Conservation (phyloP, 1,284 basidiomycete genomes). For the Naganishia albida region DNA sequence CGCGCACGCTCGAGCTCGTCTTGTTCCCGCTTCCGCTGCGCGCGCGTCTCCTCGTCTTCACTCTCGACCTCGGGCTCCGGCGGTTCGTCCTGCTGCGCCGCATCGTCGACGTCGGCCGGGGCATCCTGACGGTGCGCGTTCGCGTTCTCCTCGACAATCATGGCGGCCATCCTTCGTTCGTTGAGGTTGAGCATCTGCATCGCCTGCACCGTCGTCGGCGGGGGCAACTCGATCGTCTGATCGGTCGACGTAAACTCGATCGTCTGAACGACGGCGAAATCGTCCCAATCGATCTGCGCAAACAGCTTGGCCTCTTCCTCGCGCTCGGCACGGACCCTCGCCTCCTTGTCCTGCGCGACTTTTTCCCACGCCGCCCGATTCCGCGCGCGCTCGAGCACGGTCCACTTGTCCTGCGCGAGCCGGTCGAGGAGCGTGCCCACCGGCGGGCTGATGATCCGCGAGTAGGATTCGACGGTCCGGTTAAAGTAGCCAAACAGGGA, state of each 20-base stretch:
- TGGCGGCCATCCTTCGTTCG: constrained; percentile 96
- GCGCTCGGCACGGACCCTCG: constrained; percentile 82
- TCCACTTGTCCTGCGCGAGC: constrained; percentile 69
- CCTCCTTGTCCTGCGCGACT: constrained; percentile 76
- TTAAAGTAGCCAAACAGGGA: constrained; percentile 97
- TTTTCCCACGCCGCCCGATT: constrained; percentile 87
- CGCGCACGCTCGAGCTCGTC: constrained; percentile 72
- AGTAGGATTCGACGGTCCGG: constrained; percentile 93
- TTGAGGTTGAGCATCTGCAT: constrained; percentile 95
- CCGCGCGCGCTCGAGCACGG: constrained; percentile 71
- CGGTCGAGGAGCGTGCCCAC: constrained; percentile 68
- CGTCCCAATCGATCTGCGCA: constrained; percentile 98
- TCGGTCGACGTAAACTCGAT: constrained; percentile 97
- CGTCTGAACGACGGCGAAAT: constrained; percentile 97
- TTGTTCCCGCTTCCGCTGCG: constrained; percentile 68
- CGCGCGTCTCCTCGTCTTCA: constrained; percentile 63
- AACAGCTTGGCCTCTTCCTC: constrained; percentile 72
- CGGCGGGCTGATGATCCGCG: constrained; percentile 81
- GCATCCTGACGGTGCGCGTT: constrained; percentile 66
- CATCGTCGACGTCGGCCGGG: constrained; percentile 49
- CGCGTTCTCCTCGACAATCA: constrained; percentile 89
- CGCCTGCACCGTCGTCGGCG: constrained; percentile 91
- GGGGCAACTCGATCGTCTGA: constrained; percentile 84
- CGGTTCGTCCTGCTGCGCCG: constrained; percentile 56
- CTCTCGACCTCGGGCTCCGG: constrained; percentile 63